Evolutionary conservation across 2,329 filamentous ascomycete species (phyloP).

Genomic region (Penicillium sp.): DNA sequence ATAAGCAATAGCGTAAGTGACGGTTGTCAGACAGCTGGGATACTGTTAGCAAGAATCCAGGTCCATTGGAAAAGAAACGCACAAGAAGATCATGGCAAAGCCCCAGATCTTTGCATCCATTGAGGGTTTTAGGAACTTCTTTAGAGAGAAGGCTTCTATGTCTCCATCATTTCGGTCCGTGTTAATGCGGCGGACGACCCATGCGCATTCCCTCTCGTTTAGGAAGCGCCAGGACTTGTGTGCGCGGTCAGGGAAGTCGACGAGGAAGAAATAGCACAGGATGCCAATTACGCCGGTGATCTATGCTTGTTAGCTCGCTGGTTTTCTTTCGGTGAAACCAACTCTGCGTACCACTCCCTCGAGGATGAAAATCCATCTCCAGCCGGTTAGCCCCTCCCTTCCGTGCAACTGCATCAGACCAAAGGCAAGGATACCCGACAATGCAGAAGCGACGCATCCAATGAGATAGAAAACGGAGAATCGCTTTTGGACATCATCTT

Average conservation of each 20-base stretch:
- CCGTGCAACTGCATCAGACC: conserved; percentile 45
- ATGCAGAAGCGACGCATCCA: conserved; percentile 48
- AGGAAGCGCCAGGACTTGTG: conserved; percentile 36
- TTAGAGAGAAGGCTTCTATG: conserved; percentile 47
- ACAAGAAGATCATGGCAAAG: conserved; percentile 53
- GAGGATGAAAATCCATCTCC: conserved; percentile 57
- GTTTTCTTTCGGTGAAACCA: too few species aligned
- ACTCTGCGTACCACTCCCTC: conserved; percentile 43
- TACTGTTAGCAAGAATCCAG: not conserved
- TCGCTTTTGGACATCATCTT: conserved; percentile 33
- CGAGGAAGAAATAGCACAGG: conserved; percentile 35
- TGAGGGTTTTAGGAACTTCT: conserved; percentile 48
- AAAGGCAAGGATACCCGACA: conserved; percentile 48
- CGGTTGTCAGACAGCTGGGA: conserved; percentile 65
- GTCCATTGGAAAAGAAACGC: conserved; percentile 4
- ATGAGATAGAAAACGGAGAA: conserved; percentile 50
- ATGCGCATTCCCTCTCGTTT: conserved; percentile 43
- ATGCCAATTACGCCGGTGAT: conserved; percentile 29
- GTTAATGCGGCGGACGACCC: conserved; percentile 52
- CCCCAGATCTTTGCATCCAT: conserved; percentile 55
- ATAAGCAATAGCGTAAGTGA: conserved; percentile 74
- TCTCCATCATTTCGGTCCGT: conserved; percentile 53
- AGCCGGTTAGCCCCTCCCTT: conserved; percentile 44
- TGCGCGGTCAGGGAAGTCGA: conserved; percentile 37
- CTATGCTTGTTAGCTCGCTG: conserved; percentile 8